A percentile compares a stretch with the other conserved stretches of the same genome.
Evolutionary conservation across 176 grass and related monocot genomes (phyloP).

Genomic region (Aechmea fasciata): DNA sequence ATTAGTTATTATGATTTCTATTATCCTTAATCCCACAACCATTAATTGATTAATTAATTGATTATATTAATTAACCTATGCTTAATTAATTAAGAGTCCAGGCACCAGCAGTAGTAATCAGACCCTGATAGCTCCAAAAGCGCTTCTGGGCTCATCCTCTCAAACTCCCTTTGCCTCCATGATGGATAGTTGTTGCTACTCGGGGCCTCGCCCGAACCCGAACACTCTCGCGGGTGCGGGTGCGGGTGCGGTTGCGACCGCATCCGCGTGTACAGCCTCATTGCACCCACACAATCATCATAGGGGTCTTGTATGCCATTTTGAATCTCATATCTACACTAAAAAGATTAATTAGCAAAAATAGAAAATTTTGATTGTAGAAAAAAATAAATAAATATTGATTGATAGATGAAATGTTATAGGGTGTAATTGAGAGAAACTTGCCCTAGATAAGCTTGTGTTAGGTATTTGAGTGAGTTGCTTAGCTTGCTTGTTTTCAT

Average conservation of each 20-base stretch:
- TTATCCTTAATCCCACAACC: too few species aligned
- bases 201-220: conserved; percentile 46
- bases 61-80: background rate
- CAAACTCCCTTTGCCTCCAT: conserved; percentile 74
- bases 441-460: conserved; percentile 86
- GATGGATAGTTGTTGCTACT: conserved; percentile 44
- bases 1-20: too few species aligned
- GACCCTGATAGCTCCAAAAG: conserved; percentile 66
- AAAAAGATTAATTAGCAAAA: background rate
- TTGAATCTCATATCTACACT: conserved; percentile 66
- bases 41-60: too few species aligned
- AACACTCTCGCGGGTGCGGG: conserved; percentile 42
- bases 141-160: conserved; percentile 80
- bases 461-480: conserved; percentile 74
- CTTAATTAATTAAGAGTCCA: conserved; percentile 48
- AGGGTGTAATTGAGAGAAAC: conserved; percentile 5
- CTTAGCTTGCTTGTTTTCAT: conserved; percentile 97
- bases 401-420: background rate
- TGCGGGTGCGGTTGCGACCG: conserved; percentile 49
- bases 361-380: too few species aligned
- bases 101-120: conserved; percentile 77
- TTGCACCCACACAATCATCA: conserved; percentile 60
- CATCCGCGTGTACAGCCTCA: conserved; percentile 73
- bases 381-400: too few species aligned
- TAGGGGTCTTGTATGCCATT: conserved; percentile 66